These are phyloP conservation scores for Pseudogymnoascus sp. DNA, from an alignment of 2,329 filamentous ascomycete genomes.

Conservation along the genomic window DNA sequence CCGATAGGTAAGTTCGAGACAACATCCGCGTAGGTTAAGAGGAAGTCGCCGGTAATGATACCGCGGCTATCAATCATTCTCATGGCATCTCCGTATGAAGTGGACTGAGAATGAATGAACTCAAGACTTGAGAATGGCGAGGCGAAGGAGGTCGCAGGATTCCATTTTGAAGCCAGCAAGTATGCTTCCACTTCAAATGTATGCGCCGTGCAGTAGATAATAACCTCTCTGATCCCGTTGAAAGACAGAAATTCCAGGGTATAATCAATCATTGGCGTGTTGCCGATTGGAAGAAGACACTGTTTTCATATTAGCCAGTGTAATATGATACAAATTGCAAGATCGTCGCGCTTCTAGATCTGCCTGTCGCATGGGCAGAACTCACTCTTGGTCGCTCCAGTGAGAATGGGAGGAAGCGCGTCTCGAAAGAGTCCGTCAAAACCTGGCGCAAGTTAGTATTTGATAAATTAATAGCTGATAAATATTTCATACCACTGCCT, in stretches of 20 bases:
- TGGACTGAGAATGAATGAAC: conserved; percentile 76
- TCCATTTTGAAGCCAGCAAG: conserved; percentile 71
- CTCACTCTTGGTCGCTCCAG: conserved; percentile 77
- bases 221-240: conserved; percentile 90
- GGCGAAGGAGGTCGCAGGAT: conserved; percentile 53
- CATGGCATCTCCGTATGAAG: conserved; percentile 87
- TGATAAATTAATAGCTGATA: not conserved
- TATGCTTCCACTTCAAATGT: conserved; percentile 81
- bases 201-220: conserved; percentile 83
- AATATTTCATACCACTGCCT: conserved; percentile 27
- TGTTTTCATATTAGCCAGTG: conserved; percentile 32
- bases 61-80: conserved; percentile 83
- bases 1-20: conserved; percentile 86
- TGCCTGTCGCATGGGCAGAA: conserved; percentile 13
- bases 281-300: conserved; percentile 89
- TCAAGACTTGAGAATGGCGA: conserved; percentile 71
- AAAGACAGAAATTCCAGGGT: conserved; percentile 93
- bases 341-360: not conserved
- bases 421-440: conserved; percentile 90
- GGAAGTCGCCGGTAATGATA: conserved; percentile 80
- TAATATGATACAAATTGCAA: not conserved
- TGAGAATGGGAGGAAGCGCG: conserved; percentile 81
- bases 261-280: conserved; percentile 93
- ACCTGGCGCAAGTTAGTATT: conserved; percentile 45
- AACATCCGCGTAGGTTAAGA: conserved; percentile 86